phyloP scores from a whole-genome alignment of 306 rosid species.

The Trifolium subterraneum region DNA sequence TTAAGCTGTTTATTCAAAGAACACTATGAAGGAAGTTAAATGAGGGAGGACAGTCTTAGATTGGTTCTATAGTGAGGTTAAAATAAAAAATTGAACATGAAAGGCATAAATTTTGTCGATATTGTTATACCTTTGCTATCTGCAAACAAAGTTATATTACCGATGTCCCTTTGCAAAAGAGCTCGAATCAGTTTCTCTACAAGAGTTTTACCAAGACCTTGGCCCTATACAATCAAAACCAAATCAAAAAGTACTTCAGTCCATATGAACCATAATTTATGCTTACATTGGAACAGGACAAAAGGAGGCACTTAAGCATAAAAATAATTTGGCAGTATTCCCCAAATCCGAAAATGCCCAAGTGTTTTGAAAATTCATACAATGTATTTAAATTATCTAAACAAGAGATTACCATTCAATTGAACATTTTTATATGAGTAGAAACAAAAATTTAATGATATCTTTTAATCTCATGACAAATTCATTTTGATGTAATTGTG shows the following conservation, averaged over 20 bases:
- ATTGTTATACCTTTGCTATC: constrained; percentile 80
- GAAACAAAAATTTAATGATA: not conserved
- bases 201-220: constrained; percentile 95
- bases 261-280: constrained; percentile 14
- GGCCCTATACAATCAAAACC: constrained; percentile 67
- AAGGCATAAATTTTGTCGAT: constrained; percentile 16
- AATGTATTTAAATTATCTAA: not conserved
- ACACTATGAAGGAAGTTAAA: no score
- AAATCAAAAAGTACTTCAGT: constrained; percentile 33
- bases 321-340: constrained; percentile 12
- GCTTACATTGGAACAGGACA: constrained; percentile 20
- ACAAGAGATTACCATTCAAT: not conserved
- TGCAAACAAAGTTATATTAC: constrained; percentile 91
- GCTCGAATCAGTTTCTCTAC: constrained; percentile 86
- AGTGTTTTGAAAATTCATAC: constrained; percentile 11
- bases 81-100: not conserved
- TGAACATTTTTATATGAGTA: not conserved
- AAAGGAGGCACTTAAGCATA: constrained; percentile 17
- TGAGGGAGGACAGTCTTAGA: no score
- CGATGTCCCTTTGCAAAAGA: constrained; percentile 90
- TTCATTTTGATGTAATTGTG: not conserved
- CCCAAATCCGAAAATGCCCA: constrained; percentile 14
- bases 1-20: no score
- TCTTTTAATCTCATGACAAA: not conserved
- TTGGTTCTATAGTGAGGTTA: not conserved